Conservation (phyloP, 2,329 filamentous ascomycete species). For the Ophiostoma sp. region DNA sequence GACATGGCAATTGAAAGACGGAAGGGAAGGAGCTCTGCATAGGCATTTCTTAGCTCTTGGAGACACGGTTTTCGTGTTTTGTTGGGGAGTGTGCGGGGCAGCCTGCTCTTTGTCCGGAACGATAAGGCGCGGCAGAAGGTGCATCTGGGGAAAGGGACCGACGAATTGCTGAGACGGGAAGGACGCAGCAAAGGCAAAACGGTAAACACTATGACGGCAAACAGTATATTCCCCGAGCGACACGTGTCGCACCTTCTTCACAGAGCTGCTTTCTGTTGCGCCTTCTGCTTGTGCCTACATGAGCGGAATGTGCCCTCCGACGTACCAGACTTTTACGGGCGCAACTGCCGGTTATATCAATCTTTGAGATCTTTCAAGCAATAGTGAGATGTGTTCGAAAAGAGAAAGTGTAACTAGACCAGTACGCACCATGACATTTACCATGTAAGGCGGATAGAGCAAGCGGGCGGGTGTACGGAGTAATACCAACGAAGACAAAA, state of each 20-base stretch:
- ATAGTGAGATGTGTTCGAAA: not conserved
- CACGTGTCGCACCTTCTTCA: not conserved
- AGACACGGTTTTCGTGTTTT: not conserved
- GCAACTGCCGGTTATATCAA: not conserved
- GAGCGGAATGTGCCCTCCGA: not conserved
- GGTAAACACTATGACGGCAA: not conserved
- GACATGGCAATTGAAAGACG: slow-evolving; percentile 1
- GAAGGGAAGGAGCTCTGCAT: not conserved
- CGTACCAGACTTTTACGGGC: not conserved
- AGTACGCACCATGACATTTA: not conserved
- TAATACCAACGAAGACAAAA: not conserved
- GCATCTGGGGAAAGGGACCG: not conserved
- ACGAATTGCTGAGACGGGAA: not conserved
- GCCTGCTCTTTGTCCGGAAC: slow-evolving; percentile 9
- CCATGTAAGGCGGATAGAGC: not conserved
- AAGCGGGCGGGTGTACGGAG: not conserved
- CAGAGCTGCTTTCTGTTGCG: not conserved
- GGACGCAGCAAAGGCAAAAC: not conserved
- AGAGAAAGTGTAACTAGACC: not conserved
- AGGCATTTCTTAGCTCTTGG: not conserved
- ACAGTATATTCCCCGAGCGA: not conserved
- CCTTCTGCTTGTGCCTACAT: not conserved
- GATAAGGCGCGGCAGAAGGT: not conserved
- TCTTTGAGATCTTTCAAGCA: not conserved
- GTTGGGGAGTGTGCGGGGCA: slow-evolving; percentile 24